Percentiles rank a stretch among this genome's conserved stretches.
Evolutionary conservation across 805 yeast species (phyloP).

Genomic region (Hanseniaspora meyeri): DNA sequence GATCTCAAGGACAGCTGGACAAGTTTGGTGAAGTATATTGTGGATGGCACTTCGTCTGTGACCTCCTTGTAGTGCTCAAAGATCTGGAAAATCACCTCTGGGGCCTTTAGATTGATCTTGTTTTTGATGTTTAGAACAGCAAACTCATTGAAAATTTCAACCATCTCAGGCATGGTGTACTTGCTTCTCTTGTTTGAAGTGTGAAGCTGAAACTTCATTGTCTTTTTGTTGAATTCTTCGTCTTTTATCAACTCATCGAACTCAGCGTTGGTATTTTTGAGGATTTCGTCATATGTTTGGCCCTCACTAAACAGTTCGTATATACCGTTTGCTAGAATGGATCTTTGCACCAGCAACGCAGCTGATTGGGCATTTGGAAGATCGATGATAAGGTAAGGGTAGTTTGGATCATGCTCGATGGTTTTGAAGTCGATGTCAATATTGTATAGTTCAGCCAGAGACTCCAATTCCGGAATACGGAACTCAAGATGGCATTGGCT

Average conservation of each 20-base stretch:
- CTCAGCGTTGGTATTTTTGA: neutral
- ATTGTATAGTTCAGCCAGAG: constrained; percentile 56
- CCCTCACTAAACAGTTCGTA: constrained; percentile 43
- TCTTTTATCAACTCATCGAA: neutral
- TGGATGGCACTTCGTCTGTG: constrained; percentile 36
- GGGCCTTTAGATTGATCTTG: constrained; percentile 60
- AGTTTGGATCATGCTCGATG: constrained; percentile 40
- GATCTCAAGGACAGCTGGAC: constrained; percentile 51
- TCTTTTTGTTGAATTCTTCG: constrained; percentile 24
- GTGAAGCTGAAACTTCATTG: constrained; percentile 55
- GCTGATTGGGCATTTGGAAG: constrained; percentile 62
- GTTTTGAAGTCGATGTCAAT: constrained; percentile 43
- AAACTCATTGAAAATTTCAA: constrained; percentile 60
- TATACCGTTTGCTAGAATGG: constrained; percentile 60
- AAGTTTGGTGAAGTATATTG: constrained; percentile 65
- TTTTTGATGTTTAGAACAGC: constrained; percentile 62
- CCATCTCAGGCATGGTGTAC: constrained; percentile 31
- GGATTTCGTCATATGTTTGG: neutral
- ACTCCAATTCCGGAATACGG: constrained; percentile 69
- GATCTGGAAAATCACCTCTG: constrained; percentile 57
- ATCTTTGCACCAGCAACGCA: constrained; percentile 44
- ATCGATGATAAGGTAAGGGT: constrained; percentile 62
- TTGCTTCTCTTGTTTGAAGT: constrained; percentile 58
- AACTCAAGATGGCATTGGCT: constrained; percentile 77
- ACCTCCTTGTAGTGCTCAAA: constrained; percentile 60